These are phyloP conservation scores for Emergomyces pasteurianus DNA, from an alignment of 2,329 filamentous ascomycete genomes.

Conservation along the genomic window DNA sequence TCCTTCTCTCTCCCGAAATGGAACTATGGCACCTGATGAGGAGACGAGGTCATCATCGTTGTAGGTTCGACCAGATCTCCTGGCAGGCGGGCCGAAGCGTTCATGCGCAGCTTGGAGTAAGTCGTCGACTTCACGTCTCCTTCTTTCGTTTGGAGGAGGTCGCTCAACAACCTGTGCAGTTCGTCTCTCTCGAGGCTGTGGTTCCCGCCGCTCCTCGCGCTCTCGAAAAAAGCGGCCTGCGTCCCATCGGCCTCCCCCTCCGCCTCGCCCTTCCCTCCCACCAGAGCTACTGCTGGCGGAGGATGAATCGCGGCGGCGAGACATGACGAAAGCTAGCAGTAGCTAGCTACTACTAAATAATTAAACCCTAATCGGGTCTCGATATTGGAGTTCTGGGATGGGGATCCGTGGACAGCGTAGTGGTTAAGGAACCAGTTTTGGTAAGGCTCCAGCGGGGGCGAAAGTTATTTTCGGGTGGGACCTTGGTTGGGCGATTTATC, in stretches of 20 bases:
- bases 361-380: not conserved
- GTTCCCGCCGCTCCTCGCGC: conserved; percentile 28
- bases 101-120: conserved; percentile 21
- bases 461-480: not conserved
- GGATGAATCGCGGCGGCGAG: conserved; percentile 27
- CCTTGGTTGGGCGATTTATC: not conserved
- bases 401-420: not conserved
- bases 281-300: conserved; percentile 19
- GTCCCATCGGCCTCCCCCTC: conserved; percentile 25
- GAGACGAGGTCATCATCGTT: conserved; percentile 19
- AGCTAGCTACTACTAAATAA: not conserved
- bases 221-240: conserved; percentile 32
- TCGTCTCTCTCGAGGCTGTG: conserved; percentile 1
- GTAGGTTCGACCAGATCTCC: conserved; percentile 1
- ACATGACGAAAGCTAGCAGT: conserved; percentile 19
- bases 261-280: conserved; percentile 16
- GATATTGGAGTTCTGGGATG: not conserved
- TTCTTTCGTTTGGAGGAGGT: not conserved
- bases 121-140: conserved; percentile 6
- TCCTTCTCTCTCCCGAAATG: conserved; percentile 34
- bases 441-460: not conserved
- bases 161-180: conserved; percentile 13
- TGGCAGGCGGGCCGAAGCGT: conserved; percentile 31
- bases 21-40: conserved; percentile 41
- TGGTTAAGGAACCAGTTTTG: not conserved